phyloP scores from a whole-genome alignment of 208 protist genomes.

The Crithidia thermophila region DNA sequence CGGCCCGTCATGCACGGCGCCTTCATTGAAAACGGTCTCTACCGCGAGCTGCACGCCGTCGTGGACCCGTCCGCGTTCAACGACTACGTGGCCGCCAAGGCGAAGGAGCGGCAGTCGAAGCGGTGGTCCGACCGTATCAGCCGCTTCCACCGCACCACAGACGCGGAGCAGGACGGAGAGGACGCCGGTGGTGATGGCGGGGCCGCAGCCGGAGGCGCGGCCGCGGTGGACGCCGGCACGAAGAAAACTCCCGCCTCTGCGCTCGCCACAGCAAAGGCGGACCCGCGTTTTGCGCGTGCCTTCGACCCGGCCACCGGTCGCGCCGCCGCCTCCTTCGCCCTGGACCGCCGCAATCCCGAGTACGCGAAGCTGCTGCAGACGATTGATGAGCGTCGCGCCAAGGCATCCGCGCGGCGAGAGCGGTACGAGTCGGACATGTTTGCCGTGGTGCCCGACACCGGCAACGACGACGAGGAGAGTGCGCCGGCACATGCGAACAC shows the following conservation, averaged over 20 bases:
- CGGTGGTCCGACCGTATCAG: constrained; percentile 86
- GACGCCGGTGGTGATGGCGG: no score
- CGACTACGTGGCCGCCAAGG: constrained; percentile 59
- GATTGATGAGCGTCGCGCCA: constrained; percentile 75
- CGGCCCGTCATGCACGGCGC: constrained; percentile 98
- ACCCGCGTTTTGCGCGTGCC: constrained; percentile 78
- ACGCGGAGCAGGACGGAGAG: constrained; percentile 20
- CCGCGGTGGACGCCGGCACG: not conserved
- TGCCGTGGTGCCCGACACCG: constrained; percentile 68
- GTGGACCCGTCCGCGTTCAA: constrained; percentile 94
- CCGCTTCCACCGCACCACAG: constrained; percentile 63
- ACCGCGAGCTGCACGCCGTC: constrained; percentile 84
- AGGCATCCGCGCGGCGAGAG: constrained; percentile 62
- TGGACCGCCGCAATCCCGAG: constrained; percentile 82
- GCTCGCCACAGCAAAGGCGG: constrained; percentile 55
- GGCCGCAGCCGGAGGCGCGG: not conserved
- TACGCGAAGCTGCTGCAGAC: constrained; percentile 82
- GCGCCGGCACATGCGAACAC: not conserved
- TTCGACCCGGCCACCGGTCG: constrained; percentile 49
- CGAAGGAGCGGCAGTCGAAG: constrained; percentile 58
- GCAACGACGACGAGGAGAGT: constrained; percentile 17
- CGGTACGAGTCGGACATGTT: constrained; percentile 83
- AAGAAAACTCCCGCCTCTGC: not conserved
- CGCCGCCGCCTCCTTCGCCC: constrained; percentile 52
- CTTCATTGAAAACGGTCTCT: constrained; percentile 96